Conservation (phyloP, 1,284 basidiomycete species). For the Trametes versicolor region DNA sequence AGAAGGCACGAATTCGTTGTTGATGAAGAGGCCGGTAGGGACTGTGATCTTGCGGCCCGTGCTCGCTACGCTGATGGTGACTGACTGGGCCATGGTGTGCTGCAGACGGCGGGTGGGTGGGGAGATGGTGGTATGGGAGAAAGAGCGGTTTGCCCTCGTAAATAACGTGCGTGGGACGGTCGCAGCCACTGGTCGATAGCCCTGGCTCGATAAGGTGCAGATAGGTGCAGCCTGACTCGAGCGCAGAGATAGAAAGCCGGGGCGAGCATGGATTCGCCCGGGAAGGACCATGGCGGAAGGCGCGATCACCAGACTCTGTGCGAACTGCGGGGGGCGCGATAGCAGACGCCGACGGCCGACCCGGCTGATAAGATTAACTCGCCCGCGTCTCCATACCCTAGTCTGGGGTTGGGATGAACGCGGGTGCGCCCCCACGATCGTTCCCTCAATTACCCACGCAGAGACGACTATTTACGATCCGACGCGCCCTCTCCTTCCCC, state of each 20-base stretch:
- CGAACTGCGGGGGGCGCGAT: neutral
- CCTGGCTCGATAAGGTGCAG: conserved; percentile 27
- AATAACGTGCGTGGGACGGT: neutral
- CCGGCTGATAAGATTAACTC: conserved; percentile 18
- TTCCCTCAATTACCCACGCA: conserved; percentile 23
- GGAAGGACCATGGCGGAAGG: conserved; percentile 14
- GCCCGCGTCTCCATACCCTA: conserved; percentile 13
- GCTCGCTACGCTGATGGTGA: conserved; percentile 41
- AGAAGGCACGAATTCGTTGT: conserved; percentile 85
- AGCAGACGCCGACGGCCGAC: neutral
- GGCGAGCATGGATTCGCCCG: conserved; percentile 17
- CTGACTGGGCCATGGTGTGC: conserved; percentile 37
- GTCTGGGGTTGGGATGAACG: conserved; percentile 13
- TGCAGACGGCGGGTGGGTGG: conserved; percentile 8
- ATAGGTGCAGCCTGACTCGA: conserved; percentile 9
- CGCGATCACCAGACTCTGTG: conserved; percentile 18
- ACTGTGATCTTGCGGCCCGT: conserved; percentile 65
- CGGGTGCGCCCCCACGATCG: conserved; percentile 25
- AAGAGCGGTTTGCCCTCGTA: conserved; percentile 8
- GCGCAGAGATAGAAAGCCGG: conserved; percentile 25
- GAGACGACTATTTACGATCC: conserved; percentile 21
- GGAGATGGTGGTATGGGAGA: conserved; percentile 20
- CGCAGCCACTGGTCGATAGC: neutral
- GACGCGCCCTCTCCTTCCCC: neutral
- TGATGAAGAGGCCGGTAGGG: conserved; percentile 90